Base-by-base conservation (phyloP, 805 yeast species). In the Ogataea dorogensis region DNA sequence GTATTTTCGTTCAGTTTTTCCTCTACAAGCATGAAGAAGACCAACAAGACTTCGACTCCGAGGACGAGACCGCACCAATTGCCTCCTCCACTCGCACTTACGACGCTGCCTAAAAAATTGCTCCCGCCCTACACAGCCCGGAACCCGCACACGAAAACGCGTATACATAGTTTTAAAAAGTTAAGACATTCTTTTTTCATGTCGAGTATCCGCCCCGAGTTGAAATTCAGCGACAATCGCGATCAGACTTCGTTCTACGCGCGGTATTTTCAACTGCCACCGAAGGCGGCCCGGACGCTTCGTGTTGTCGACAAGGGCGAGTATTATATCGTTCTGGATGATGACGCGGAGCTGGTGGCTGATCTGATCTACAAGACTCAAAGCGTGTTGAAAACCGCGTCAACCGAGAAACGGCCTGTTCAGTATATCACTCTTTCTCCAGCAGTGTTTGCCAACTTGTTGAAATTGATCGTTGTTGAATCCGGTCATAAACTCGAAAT, bases 1-100 rank as follows among this genome's bases (percentile, higher is more conserved):
- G 83, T 27, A 91, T 89, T 15, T 88, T 91, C 50, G 58, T 76
- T 25, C 98, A 89, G 63, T 89, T 89, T 63, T 88, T 87, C 71
- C 49, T 79, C 19, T 91, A 89, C 62, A 78, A 71, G 24, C 43
- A 43, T 31, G 56, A 50, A 30, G 61, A 61, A 18, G 51, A 51
- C n/a, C 56, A 53, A 38, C 38, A 45, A 20, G 62, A 56, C 21
- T 42, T 38, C 8, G 36, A 43, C 4, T 49, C 50, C 10, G 43
- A 41, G 17, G 52, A 49, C 13, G 53, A 48, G 19, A 33, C 38
- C 3, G 38, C 34, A 11, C 45, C 45, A 13, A 30, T 50, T 6
- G 40, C 31, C 16, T 36, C 24, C 8, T 29, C 46, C 5, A 29
- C 27, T 13, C 27, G 34, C 15, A 23, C 40, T 9, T 36, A 36